Conservation (phyloP, 2,329 filamentous ascomycete species). For the Fusarium pseudoanthophilum region DNA sequence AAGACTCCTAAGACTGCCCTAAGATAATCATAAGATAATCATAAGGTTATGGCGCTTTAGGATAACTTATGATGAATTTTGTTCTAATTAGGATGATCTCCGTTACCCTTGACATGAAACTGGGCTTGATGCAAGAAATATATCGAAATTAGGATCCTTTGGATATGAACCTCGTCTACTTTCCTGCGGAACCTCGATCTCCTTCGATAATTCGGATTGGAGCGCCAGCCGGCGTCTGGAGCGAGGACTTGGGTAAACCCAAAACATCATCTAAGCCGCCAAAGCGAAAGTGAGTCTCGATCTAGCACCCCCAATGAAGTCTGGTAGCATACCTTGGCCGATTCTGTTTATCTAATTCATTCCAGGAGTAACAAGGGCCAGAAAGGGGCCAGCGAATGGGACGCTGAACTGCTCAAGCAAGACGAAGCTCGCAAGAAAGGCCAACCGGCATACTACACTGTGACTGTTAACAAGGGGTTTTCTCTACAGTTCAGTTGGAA, state of each 20-base stretch:
- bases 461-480: not conserved
- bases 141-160: not conserved
- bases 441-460: not conserved
- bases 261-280: not conserved
- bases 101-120: not conserved
- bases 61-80: not conserved
- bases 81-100: not conserved
- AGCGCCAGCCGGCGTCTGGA: not conserved
- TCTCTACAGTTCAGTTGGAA: not conserved
- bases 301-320: not conserved
- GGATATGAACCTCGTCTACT: not conserved
- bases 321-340: not conserved
- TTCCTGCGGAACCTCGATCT: not conserved
- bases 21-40: not conserved
- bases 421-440: not conserved
- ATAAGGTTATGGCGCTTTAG: not conserved
- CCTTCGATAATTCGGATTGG: not conserved
- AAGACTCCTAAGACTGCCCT: not conserved
- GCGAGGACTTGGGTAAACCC: not conserved
- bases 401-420: rapidly evolving
- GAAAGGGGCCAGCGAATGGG: not conserved
- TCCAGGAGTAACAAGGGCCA: not conserved
- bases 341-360: not conserved
- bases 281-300: not conserved
- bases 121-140: not conserved